Conservation (phyloP, 805 yeast genomes). For the Ogataea philodendri region DNA sequence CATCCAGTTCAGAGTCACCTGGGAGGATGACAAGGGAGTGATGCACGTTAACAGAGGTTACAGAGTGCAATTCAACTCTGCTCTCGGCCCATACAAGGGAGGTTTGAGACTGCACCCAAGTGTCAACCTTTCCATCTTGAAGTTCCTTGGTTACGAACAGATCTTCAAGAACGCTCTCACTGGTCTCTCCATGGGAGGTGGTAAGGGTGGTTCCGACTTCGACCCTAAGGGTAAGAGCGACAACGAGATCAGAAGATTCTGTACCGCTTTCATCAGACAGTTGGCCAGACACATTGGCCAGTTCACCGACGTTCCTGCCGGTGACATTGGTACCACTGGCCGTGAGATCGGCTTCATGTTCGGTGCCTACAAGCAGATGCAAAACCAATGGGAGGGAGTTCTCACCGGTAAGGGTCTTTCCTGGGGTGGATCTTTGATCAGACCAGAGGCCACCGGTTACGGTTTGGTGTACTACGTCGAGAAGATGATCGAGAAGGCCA, state of each 20-base stretch:
- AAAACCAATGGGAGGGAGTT: constrained; percentile 94
- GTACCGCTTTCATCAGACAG: constrained; percentile 93
- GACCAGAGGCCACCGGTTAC: constrained; percentile 99
- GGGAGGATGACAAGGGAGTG: constrained; percentile 95
- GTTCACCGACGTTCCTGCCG: constrained; percentile 98
- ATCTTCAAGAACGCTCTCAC: constrained; percentile 97
- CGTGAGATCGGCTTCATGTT: constrained; percentile 92
- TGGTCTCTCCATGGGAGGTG: constrained; percentile 98
- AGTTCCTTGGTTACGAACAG: constrained; percentile 97
- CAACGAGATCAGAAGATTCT: constrained; percentile 93
- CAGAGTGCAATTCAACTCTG: constrained; percentile 98
- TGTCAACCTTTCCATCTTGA: constrained; percentile 90
- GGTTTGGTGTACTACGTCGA: constrained; percentile 96
- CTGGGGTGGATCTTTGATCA: constrained; percentile 99
- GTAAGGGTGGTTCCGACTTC: constrained; percentile 98
- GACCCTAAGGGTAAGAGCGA: constrained; percentile 95
- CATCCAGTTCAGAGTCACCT: constrained; percentile 93
- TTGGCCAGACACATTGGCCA: constrained; percentile 94
- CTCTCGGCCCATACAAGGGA: constrained; percentile 98
- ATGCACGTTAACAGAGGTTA: constrained; percentile 94
- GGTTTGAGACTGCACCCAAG: constrained; percentile 98
- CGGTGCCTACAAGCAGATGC: constrained; percentile 92
- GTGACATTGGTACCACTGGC: constrained; percentile 98
- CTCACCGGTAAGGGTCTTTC: constrained; percentile 95
- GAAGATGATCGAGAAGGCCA: constrained; percentile 94